Percentiles rank a stretch among this genome's conserved stretches.
phyloP scores from a whole-genome alignment of 208 protist genomes.

The Balamuthia mandrillaris region DNA sequence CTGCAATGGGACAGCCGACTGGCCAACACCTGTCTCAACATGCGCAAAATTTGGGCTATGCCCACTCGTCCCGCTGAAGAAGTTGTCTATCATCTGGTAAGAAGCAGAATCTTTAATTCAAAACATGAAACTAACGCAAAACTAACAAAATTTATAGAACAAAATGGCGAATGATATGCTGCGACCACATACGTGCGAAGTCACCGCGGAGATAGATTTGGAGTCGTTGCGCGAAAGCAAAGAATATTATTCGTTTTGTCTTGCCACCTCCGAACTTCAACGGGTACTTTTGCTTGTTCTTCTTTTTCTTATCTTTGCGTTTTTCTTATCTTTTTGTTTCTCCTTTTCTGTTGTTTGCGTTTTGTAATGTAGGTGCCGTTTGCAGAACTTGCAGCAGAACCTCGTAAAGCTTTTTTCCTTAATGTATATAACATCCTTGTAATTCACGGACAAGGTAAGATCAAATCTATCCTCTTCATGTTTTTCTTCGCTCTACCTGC shows the following conservation, averaged over 20 bases:
- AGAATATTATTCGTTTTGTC: neutral
- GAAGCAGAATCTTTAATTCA: neutral
- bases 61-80: neutral
- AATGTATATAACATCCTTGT: slow-evolving; percentile 39
- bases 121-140: too few relatives aligned
- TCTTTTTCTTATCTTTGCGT: neutral
- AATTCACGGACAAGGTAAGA: slow-evolving; percentile 25
- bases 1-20: slow-evolving; percentile 24
- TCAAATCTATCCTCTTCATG: neutral
- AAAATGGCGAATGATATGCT: neutral
- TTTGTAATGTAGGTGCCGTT: too few relatives aligned
- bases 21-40: slow-evolving; percentile 15
- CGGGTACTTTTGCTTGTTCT: neutral
- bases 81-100: neutral
- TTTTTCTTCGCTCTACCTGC: too few relatives aligned
- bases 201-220: neutral
- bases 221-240: neutral
- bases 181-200: neutral
- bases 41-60: slow-evolving; percentile 24
- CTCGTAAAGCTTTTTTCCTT: neutral
- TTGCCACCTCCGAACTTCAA: slow-evolving; percentile 17
- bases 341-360: neutral
- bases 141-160: neutral
- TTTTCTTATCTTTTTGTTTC: neutral
- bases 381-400: neutral